phyloP scores from a whole-genome alignment of 176 grass and related monocot species.

The Aegilops tauschii region DNA sequence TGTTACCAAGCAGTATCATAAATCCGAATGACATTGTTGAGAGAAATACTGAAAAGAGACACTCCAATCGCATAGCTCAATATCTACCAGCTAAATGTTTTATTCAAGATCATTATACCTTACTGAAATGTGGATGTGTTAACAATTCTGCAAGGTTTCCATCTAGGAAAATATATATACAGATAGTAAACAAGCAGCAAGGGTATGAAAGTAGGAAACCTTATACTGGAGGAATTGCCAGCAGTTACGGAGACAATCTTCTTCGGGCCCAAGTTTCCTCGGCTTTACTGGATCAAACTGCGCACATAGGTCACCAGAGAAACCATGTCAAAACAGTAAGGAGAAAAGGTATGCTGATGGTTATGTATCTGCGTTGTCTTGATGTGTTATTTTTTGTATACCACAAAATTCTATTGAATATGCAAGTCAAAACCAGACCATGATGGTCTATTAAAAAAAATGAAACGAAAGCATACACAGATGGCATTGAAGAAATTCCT shows the following conservation, averaged over 20 bases:
- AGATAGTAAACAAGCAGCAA: neutral
- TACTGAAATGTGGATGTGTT: neutral
- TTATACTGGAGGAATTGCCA: constrained; percentile 84
- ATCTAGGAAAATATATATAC: neutral
- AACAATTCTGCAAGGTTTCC: constrained; percentile 12
- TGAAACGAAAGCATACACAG: neutral
- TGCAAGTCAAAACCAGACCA: neutral
- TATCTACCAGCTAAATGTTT: neutral
- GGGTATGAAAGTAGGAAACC: neutral
- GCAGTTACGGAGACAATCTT: constrained; percentile 59
- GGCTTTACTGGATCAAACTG: constrained; percentile 67
- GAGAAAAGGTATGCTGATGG: neutral
- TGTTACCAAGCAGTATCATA: neutral
- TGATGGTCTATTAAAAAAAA: neutral
- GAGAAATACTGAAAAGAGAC: neutral
- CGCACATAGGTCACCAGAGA: constrained; percentile 9
- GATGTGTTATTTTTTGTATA: too few species aligned
- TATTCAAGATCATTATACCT: neutral
- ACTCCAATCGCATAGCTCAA: neutral
- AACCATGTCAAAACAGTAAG: neutral
- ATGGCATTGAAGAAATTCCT: neutral
- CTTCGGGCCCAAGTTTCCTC: constrained; percentile 67
- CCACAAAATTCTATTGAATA: neutral
- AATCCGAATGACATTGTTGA: neutral
- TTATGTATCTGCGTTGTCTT: neutral